Conservation (phyloP, 108 stramenopile species). For the Skeletonema costatum region DNA sequence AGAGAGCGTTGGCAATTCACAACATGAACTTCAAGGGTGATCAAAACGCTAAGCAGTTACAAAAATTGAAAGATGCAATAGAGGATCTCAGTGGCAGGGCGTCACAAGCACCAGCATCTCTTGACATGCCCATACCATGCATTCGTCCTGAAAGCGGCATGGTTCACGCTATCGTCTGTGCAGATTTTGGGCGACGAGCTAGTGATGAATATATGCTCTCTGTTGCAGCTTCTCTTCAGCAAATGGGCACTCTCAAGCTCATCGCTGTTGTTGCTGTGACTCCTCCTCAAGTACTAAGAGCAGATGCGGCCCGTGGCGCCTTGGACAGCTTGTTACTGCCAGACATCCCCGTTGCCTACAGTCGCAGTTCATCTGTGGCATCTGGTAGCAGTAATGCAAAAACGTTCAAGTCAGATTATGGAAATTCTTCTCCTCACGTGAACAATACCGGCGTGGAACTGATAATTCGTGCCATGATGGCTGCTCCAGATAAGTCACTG, state of each 20-base stretch:
- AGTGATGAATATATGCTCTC: constrained; percentile 37
- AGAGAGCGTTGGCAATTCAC: constrained; percentile 39
- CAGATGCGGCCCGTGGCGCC: constrained; percentile 29
- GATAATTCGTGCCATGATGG: constrained; percentile 12
- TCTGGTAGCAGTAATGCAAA: background rate
- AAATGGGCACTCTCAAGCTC: constrained; percentile 42
- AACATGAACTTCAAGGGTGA: constrained; percentile 28
- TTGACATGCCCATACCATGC: constrained; percentile 20
- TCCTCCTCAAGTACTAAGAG: constrained; percentile 21
- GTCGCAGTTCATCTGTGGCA: background rate
- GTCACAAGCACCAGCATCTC: background rate
- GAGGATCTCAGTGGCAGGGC: background rate
- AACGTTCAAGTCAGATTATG: constrained; percentile 15
- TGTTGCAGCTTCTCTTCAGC: constrained; percentile 24
- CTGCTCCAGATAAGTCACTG: constrained; percentile 38
- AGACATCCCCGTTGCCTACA: constrained; percentile 33
- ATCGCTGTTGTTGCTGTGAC: constrained; percentile 21
- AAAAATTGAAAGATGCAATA: constrained; percentile 16
- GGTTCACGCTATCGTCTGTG: constrained; percentile 27
- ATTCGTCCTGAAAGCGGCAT: constrained; percentile 12
- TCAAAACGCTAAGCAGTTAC: constrained; percentile 19
- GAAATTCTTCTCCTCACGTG: constrained; percentile 22
- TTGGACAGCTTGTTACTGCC: constrained; percentile 36
- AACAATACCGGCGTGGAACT: constrained; percentile 33
- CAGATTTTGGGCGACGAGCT: constrained; percentile 31